These are phyloP conservation scores for Marasmius oreades DNA, from an alignment of 1,284 basidiomycete genomes.

Conservation along the genomic window DNA sequence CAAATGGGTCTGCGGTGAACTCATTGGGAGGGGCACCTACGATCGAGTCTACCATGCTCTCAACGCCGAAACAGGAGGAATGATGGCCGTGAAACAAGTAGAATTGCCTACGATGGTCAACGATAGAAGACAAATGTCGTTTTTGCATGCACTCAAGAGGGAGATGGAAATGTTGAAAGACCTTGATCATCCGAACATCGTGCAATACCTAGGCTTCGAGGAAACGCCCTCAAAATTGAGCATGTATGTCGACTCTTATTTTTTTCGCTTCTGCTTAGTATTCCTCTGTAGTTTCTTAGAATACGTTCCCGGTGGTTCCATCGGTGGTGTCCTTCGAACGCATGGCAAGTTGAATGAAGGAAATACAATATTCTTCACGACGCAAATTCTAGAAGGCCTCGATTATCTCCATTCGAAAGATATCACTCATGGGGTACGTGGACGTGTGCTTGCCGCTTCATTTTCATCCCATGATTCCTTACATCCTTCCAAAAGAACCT, in stretches of 20 bases:
- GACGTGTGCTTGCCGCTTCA: background rate
- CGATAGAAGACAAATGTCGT: conserved; percentile 79
- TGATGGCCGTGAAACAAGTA: conserved; percentile 99
- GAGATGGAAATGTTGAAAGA: conserved; percentile 83
- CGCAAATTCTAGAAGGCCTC: conserved; percentile 79
- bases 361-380: conserved; percentile 77
- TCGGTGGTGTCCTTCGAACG: conserved; percentile 74
- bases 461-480: background rate
- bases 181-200: conserved; percentile 82
- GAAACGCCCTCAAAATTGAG: conserved; percentile 71
- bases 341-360: conserved; percentile 79
- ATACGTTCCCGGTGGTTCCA: conserved; percentile 85
- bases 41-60: conserved; percentile 95
- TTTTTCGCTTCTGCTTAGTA: background rate
- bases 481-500: conserved; percentile 51
- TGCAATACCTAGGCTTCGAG: conserved; percentile 82
- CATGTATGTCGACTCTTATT: conserved; percentile 46
- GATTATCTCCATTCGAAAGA: conserved; percentile 78
- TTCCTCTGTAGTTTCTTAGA: conserved; percentile 70
- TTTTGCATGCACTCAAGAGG: conserved; percentile 43
- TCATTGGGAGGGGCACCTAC: conserved; percentile 96
- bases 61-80: conserved; percentile 96
- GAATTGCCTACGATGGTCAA: conserved; percentile 38
- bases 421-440: conserved; percentile 71
- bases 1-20: conserved; percentile 97